Conservation (phyloP, 352 stramenopile genomes). For the Globisporangium ultimum region DNA sequence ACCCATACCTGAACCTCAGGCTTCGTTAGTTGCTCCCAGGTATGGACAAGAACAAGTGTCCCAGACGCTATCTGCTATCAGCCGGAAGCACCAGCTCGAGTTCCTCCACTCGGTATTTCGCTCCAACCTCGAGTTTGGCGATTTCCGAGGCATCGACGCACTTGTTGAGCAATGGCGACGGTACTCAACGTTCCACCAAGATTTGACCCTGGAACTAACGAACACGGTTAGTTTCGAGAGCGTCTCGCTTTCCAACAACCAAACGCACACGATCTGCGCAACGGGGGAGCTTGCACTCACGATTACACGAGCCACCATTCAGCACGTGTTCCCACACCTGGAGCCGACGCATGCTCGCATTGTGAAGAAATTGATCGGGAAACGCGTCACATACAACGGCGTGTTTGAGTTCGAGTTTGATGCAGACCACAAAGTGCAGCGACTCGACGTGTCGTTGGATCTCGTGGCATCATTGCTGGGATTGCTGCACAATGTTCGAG, state of each 20-base stretch:
- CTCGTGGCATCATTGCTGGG: not conserved
- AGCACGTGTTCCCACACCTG: slow-evolving; percentile 8
- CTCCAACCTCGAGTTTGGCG: slow-evolving; percentile 8
- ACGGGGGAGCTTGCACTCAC: not conserved
- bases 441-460: slow-evolving; percentile 1
- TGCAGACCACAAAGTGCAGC: slow-evolving; percentile 1
- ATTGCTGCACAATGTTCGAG: not conserved
- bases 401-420: slow-evolving; percentile 6
- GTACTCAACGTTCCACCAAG: slow-evolving; percentile 7
- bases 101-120: slow-evolving; percentile 17
- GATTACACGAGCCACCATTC: slow-evolving; percentile 3
- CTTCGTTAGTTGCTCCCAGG: too few relatives aligned
- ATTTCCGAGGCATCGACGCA: slow-evolving; percentile 7
- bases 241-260: too few relatives aligned
- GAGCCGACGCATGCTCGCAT: not conserved
- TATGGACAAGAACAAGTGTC: too few relatives aligned
- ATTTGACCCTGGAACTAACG: not conserved
- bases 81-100: slow-evolving; percentile 6
- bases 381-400: not conserved
- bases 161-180: slow-evolving; percentile 16
- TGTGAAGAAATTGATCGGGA: not conserved
- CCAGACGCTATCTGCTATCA: too few relatives aligned
- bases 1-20: too few relatives aligned
- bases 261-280: not conserved
- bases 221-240: not conserved